These are phyloP conservation scores for Saturnispora gosingensis DNA, from an alignment of 805 yeast species.

Conservation along the genomic window DNA sequence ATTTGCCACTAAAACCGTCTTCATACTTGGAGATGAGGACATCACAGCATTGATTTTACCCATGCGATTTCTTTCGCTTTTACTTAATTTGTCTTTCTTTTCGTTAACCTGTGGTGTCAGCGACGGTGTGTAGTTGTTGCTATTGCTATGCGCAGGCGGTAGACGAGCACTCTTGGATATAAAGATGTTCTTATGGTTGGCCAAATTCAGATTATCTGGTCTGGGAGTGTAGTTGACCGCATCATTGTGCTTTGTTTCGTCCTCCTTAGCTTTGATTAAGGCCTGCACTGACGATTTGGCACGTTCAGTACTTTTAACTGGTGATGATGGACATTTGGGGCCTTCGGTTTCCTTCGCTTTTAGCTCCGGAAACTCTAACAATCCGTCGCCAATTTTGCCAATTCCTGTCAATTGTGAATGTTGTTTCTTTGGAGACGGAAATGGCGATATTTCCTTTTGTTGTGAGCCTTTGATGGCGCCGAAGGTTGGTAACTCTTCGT, in stretches of 20 bases:
- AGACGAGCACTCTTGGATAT: slow-evolving; percentile 3
- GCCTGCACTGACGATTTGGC: slow-evolving; percentile 26
- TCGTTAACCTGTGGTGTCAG: slow-evolving; percentile 1
- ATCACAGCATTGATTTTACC: slow-evolving; percentile 27
- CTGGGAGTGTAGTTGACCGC: slow-evolving; percentile 20
- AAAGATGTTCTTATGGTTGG: slow-evolving; percentile 4
- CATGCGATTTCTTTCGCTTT: slow-evolving; percentile 25
- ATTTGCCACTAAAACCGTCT: slow-evolving; percentile 11
- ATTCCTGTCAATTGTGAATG: background rate
- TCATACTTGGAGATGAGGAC: slow-evolving; percentile 30
- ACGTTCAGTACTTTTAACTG: slow-evolving; percentile 3
- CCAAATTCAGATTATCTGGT: slow-evolving; percentile 14
- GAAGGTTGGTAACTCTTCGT: slow-evolving; percentile 6
- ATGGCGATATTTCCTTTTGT: slow-evolving; percentile 1
- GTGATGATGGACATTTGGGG: slow-evolving; percentile 4
- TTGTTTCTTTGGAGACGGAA: slow-evolving; percentile 8
- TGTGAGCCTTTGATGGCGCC: background rate
- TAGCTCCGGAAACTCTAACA: background rate
- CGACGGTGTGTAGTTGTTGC: background rate
- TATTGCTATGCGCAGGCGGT: slow-evolving; percentile 12
- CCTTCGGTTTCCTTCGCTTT: background rate
- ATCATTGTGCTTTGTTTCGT: slow-evolving; percentile 21
- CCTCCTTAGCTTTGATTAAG: slow-evolving; percentile 27
- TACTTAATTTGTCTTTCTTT: slow-evolving; percentile 14
- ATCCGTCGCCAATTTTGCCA: background rate